These are phyloP conservation scores for Tieghemostelium lacteum DNA, from an alignment of 78 protist genomes.

Conservation along the genomic window DNA sequence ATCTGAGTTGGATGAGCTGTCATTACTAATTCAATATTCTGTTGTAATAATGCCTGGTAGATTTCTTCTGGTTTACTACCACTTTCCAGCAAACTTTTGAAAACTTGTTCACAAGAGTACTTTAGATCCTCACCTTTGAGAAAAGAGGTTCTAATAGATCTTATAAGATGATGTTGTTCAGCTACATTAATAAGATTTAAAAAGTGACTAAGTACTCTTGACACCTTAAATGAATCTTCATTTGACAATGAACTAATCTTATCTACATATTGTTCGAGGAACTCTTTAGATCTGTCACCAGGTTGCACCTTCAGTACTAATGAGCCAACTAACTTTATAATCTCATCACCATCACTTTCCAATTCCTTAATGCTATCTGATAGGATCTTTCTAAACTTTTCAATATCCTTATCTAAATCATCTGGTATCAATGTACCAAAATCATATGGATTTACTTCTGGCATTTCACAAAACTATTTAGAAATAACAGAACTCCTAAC, in stretches of 20 bases:
- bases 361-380: constrained; percentile 22
- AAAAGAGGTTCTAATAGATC: constrained; percentile 46
- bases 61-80: constrained; percentile 23
- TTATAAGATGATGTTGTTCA: constrained; percentile 65
- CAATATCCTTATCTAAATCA: constrained; percentile 56
- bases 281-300: constrained; percentile 31
- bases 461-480: background rate
- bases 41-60: constrained; percentile 51
- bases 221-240: constrained; percentile 29
- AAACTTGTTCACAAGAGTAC: constrained; percentile 50
- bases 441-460: constrained; percentile 31
- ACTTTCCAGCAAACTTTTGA: background rate
- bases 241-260: constrained; percentile 15
- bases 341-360: constrained; percentile 39
- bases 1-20: constrained; percentile 93
- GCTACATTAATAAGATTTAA: constrained; percentile 68
- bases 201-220: constrained; percentile 56
- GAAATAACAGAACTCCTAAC: too few relatives aligned
- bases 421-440: constrained; percentile 32
- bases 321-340: constrained; percentile 2
- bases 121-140: constrained; percentile 29
- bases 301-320: constrained; percentile 13
- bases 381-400: constrained; percentile 26
- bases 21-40: constrained; percentile 85
- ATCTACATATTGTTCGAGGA: background rate